Base-by-base conservation (phyloP, 2,329 filamentous ascomycete species). In the Ophiostoma populinum region DNA sequence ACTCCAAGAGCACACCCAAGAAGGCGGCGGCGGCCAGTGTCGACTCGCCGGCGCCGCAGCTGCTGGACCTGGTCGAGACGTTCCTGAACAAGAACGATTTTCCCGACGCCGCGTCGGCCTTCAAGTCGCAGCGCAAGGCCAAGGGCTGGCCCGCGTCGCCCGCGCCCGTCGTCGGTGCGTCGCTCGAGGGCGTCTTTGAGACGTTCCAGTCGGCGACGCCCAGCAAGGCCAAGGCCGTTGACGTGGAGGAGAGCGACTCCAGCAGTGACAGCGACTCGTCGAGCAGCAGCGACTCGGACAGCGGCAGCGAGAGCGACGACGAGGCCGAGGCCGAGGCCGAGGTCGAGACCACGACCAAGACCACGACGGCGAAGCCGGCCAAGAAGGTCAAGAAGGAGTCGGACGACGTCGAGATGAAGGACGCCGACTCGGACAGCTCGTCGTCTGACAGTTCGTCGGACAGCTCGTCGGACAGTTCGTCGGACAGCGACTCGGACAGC, bases 41-140 rank as follows among this genome's bases (percentile, higher is more conserved):
- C 3, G 11, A 40, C 6, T 35, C 51, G 58, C 31, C 70, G 18
- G 65, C 76, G 5, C 54, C 65, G 19, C 65, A 78, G 52, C 58
- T 85, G 24, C 59, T 85, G 49, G 67, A 73, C 41, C 59, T 81
- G 12, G 65, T 85, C 46, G 70, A 71, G 42, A 55, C 57, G 16
- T 85, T 83, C 52, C 62, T 85, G 33, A 63, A 64, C 27, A 65
- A 75, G 30, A 65, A 78, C 51, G 67, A 70, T n/a, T 78, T 80
- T 47, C 53, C 62, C 32, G 61, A 62, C 39, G 69, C 78, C 30
- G 67, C 67, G 47, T 58, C 63, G 40, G 66, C 70, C 5, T 76
- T 83, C 48, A 60, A 62, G 46, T 70, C 74, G 49, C 72, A 82
- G 49, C 61, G 68, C 35, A 64, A 56, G 49, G 62, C 58, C 54